These are phyloP conservation scores for Calonectria hawksworthii DNA, from an alignment of 2,329 filamentous ascomycete genomes.

Conservation along the genomic window DNA sequence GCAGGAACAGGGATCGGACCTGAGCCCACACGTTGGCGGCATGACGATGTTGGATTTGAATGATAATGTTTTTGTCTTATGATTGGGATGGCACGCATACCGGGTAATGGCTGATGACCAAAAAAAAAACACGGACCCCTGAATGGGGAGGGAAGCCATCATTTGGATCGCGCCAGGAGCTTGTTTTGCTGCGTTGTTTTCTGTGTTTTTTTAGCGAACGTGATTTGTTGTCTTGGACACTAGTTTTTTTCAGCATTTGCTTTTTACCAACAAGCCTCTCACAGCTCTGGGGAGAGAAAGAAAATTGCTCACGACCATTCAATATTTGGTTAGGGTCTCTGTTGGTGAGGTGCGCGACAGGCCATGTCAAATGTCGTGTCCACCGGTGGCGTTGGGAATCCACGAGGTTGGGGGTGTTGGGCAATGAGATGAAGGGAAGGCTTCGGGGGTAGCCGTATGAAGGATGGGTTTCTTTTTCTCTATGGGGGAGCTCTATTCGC, in stretches of 20 bases:
- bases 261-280: conserved; percentile 31
- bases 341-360: conserved; percentile 28
- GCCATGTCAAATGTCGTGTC: conserved; percentile 20
- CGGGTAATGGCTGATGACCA: conserved; percentile 32
- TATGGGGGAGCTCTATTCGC: neutral
- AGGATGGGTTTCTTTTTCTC: conserved; percentile 27
- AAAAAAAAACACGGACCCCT: conserved; percentile 36
- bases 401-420: conserved; percentile 39
- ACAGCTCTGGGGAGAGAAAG: conserved; percentile 32
- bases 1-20: conserved; percentile 45
- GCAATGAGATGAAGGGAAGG: conserved; percentile 30
- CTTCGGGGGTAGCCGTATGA: conserved; percentile 26
- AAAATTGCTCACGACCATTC: conserved; percentile 26
- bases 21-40: conserved; percentile 27
- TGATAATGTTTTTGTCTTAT: conserved; percentile 49
- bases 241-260: conserved; percentile 20
- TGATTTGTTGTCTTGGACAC: conserved; percentile 30
- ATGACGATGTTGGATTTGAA: conserved; percentile 44
- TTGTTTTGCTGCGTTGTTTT: conserved; percentile 35
- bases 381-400: conserved; percentile 38
- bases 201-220: conserved; percentile 33
- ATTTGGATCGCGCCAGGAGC: conserved; percentile 45
- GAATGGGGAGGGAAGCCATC: conserved; percentile 38
- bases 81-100: conserved; percentile 35
- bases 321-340: conserved; percentile 25